phyloP scores from a whole-genome alignment of 805 yeast species.

The Saturnispora halmiae region DNA sequence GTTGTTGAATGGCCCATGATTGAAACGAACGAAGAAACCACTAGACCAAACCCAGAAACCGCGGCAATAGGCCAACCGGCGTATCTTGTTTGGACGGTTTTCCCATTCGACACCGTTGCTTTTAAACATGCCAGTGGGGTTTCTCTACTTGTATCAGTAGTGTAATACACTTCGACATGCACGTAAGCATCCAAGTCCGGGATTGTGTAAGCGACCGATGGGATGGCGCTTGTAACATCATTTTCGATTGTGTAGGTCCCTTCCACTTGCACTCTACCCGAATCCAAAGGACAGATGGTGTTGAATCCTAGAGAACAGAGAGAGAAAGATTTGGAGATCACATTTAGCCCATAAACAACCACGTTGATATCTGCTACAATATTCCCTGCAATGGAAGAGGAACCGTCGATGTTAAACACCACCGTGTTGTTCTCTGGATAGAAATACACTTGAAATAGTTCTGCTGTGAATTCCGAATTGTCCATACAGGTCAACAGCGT shows the following conservation, averaged over 20 bases:
- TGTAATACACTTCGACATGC: slow-evolving; percentile 53
- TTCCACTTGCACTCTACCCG: slow-evolving; percentile 75
- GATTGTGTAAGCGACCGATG: slow-evolving; percentile 76
- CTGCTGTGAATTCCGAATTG: slow-evolving; percentile 77
- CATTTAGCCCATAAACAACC: slow-evolving; percentile 72
- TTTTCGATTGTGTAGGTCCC: slow-evolving; percentile 34
- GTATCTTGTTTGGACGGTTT: slow-evolving; percentile 85
- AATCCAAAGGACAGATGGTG: slow-evolving; percentile 71
- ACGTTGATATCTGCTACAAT: slow-evolving; percentile 58
- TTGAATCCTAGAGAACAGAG: slow-evolving; percentile 51
- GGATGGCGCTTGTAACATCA: slow-evolving; percentile 43
- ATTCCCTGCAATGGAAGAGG: slow-evolving; percentile 67
- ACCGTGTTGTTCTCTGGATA: slow-evolving; percentile 59
- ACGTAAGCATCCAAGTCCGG: slow-evolving; percentile 95
- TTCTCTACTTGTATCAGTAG: slow-evolving; percentile 33
- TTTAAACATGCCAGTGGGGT: slow-evolving; percentile 81
- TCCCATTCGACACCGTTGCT: slow-evolving; percentile 78
- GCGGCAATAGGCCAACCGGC: slow-evolving; percentile 97
- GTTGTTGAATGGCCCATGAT: slow-evolving; percentile 84
- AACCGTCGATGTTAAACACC: slow-evolving; percentile 61
- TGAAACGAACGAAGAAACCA: slow-evolving; percentile 81
- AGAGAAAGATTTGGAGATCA: slow-evolving; percentile 44
- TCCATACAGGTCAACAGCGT: slow-evolving; percentile 90
- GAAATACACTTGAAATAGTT: slow-evolving; percentile 66
- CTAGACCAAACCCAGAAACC: slow-evolving; percentile 76